Evolutionary conservation across 495 filamentous ascomycete genomes (phyloP).

Genomic region (Podospora anserina): DNA sequence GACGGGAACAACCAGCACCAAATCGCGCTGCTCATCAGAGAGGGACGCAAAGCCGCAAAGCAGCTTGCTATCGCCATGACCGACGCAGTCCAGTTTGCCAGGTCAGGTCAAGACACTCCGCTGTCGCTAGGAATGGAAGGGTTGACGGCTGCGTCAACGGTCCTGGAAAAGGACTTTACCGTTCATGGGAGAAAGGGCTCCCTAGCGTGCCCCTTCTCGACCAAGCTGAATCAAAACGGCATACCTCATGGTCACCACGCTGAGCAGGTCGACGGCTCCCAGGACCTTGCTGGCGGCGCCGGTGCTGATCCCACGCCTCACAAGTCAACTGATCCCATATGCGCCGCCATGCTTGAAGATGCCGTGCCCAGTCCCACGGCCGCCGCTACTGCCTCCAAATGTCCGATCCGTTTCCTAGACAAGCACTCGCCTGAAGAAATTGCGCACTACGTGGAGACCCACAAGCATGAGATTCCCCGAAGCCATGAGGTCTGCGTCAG

Average conservation of each 20-base stretch:
- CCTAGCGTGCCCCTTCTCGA: slow-evolving; percentile 60
- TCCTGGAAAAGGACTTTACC: slow-evolving; percentile 65
- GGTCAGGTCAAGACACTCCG: slow-evolving; percentile 39
- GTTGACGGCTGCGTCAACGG: slow-evolving; percentile 51
- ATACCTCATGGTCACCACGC: slow-evolving; percentile 11
- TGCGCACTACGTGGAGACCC: slow-evolving; percentile 80
- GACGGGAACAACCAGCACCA: slow-evolving; percentile 47
- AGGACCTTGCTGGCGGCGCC: slow-evolving; percentile 20
- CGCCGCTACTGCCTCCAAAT: slow-evolving; percentile 55
- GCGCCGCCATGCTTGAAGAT: slow-evolving; percentile 56
- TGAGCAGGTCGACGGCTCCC: slow-evolving; percentile 24
- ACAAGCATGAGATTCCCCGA: slow-evolving; percentile 87
- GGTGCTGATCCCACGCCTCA: slow-evolving; percentile 38
- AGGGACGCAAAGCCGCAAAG: slow-evolving; percentile 49
- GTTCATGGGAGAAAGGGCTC: slow-evolving; percentile 57
- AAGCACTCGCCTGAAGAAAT: slow-evolving; percentile 90
- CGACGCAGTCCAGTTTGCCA: slow-evolving; percentile 38
- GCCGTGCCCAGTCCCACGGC: slow-evolving; percentile 46
- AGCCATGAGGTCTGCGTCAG: slow-evolving; percentile 88
- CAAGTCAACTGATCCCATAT: slow-evolving; percentile 56
- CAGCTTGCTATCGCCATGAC: slow-evolving; percentile 44
- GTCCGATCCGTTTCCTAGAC: slow-evolving; percentile 84
- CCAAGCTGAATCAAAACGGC: slow-evolving; percentile 26
- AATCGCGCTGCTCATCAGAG: slow-evolving; percentile 52
- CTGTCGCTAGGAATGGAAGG: slow-evolving; percentile 37